Conservation (phyloP, 1,284 basidiomycete genomes). For the Caloboletus inedulis region DNA sequence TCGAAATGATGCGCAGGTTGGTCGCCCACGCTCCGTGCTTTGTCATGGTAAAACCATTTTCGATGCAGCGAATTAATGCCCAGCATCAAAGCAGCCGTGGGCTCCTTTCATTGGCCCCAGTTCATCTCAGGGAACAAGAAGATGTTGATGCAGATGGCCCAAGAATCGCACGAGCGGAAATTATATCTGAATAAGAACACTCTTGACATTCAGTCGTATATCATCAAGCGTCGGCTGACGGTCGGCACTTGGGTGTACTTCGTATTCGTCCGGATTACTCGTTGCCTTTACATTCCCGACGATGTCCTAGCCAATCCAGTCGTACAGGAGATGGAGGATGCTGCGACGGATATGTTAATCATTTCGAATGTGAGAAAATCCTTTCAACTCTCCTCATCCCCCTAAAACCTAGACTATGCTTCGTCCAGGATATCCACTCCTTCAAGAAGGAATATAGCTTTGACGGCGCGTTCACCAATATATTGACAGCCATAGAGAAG, state of each 20-base stretch:
- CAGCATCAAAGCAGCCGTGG: neutral
- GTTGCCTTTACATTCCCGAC: neutral
- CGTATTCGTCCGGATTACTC: neutral
- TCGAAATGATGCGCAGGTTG: neutral
- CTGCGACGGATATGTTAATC: neutral
- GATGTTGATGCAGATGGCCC: neutral
- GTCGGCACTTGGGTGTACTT: neutral
- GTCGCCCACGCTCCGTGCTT: neutral
- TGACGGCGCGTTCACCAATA: neutral
- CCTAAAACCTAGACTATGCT: no score
- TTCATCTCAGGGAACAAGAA: neutral
- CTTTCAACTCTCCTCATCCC: no score
- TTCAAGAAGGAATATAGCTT: neutral
- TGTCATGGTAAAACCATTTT: neutral
- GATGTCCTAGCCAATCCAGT: neutral
- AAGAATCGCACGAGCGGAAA: neutral
- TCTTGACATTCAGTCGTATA: neutral
- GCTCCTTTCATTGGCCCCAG: neutral
- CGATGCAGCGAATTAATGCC: neutral
- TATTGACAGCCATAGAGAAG: slow-evolving; percentile 19
- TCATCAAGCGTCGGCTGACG: neutral
- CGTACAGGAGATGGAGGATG: neutral
- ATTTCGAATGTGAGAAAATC: neutral
- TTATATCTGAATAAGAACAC: neutral
- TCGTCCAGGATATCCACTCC: neutral